Evolutionary conservation across 2,329 filamentous ascomycete genomes (phyloP).

Genomic region (Ampelomyces quisqualis): DNA sequence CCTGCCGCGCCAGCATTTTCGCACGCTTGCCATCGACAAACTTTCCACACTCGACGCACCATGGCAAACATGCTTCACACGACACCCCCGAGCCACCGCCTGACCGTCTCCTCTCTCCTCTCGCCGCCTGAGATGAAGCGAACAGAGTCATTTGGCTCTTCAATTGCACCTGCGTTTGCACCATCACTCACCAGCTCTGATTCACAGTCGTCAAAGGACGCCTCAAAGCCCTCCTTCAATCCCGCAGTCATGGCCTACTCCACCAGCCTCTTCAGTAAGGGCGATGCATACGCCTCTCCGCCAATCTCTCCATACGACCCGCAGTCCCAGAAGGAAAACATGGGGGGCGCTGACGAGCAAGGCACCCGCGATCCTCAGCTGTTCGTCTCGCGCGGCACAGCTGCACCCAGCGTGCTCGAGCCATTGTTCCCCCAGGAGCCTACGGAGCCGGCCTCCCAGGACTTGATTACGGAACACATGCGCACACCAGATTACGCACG

Average conservation of each 20-base stretch:
- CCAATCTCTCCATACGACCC: conserved; percentile 44
- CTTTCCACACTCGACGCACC: conserved; percentile 19
- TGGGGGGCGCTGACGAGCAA: conserved; percentile 31
- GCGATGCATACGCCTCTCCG: conserved; percentile 42
- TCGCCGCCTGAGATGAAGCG: conserved; percentile 46
- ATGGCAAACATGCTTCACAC: conserved; percentile 36
- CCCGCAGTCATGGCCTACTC: conserved; percentile 19
- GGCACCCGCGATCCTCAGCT: conserved; percentile 40
- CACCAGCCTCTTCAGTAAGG: conserved; percentile 25
- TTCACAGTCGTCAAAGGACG: conserved; percentile 25
- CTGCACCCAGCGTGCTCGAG: conserved; percentile 31
- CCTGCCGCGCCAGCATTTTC: conserved; percentile 6
- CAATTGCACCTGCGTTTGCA: conserved; percentile 24
- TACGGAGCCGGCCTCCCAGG: conserved; percentile 23
- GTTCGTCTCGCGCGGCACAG: conserved; percentile 32
- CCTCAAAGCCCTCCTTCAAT: conserved; percentile 24
- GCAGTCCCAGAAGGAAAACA: conserved; percentile 41
- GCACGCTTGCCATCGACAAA: conserved; percentile 18
- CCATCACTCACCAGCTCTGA: conserved; percentile 33
- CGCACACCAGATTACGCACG: conserved; percentile 32
- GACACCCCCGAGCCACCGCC: conserved; percentile 33
- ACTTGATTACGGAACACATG: conserved; percentile 41
- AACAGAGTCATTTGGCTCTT: conserved; percentile 43
- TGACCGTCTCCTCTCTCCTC: conserved; percentile 43
- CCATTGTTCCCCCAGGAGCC: conserved; percentile 41